Evolutionary conservation across 768 basidiomycete genomes (phyloP), one percentile per base, ranked within the genome.

Genomic region (Porpolomopsis calyptriformis): DNA sequence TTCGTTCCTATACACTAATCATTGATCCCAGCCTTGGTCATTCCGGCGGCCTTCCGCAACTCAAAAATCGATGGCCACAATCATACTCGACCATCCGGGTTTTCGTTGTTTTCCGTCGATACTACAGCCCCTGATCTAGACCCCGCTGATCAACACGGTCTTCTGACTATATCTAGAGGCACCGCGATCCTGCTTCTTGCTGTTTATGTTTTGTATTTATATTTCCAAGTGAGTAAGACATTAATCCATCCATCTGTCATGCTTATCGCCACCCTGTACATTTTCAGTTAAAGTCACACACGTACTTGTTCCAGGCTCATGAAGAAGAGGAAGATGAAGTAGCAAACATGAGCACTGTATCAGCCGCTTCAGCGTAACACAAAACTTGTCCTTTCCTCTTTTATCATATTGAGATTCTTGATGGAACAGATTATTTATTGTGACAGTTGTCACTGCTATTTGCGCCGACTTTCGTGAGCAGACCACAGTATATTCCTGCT

Each of bases 31-130:
- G 84, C 89, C 33, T 76, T 96, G 31, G 81, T 94, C 54, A 86
- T 94, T 48, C 91, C 91, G 25, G 91, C 92, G 31, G 91, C 91
- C 2, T 94, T 88, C 54, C 70, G 77, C 52, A 74, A 69, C 55
- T 69, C 78, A 12, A 58, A 60, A 33, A 23, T 31, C n/a, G 31
- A 20, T 4, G 19, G 23, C 6, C 8, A 25, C 20, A 24, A 19
- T 20, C 5, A 7, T 23, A 20, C 40, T 3, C 25, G 23, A 11
- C 5, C 4, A 18, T 14, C 22, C n/a, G 25, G 20, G 8, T 7
- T n/a, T 6, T 44, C 20, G 18, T 45, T n/a, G 46, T 37, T 38
- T 35, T 49, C 53, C 45, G 53, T 47, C 38, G 55, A 45, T 25
- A 34, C 51, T 37, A 55, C 23, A 22, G 29, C 40, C 29, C 26